phyloP scores from a whole-genome alignment of 331 rosid genomes.

The Malus hybrid region DNA sequence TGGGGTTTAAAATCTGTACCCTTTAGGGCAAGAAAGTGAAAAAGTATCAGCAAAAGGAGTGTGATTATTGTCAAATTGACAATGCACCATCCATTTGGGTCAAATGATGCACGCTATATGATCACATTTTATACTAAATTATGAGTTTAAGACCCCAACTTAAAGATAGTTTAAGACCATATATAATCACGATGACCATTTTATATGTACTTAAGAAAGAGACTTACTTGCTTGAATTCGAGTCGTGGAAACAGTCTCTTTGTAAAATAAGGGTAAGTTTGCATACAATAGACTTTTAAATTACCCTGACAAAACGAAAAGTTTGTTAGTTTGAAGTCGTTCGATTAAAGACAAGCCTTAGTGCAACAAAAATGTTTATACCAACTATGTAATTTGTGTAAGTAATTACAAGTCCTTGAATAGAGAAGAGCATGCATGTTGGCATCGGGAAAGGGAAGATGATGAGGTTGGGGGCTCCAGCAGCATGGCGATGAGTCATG shows the following conservation, averaged over 20 bases:
- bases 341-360: too few species aligned
- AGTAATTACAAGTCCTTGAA: not conserved
- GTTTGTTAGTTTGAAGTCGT: too few species aligned
- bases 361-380: too few species aligned
- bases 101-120: not conserved
- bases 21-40: not conserved
- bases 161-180: not conserved
- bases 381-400: not conserved
- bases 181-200: not conserved
- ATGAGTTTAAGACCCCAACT: not conserved
- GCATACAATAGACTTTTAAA: too few species aligned
- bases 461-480: not conserved
- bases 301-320: too few species aligned
- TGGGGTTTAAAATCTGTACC: not conserved
- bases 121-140: too few species aligned
- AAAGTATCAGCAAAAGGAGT: not conserved
- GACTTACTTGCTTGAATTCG: not conserved
- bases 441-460: not conserved
- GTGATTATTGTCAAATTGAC: not conserved
- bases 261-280: too few species aligned
- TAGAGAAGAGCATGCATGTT: not conserved
- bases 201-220: not conserved
- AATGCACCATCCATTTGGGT: not conserved
- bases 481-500: not conserved
- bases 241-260: too few species aligned